Conservation (phyloP, 2,329 filamentous ascomycete genomes). For the Xylariaceae sp. region DNA sequence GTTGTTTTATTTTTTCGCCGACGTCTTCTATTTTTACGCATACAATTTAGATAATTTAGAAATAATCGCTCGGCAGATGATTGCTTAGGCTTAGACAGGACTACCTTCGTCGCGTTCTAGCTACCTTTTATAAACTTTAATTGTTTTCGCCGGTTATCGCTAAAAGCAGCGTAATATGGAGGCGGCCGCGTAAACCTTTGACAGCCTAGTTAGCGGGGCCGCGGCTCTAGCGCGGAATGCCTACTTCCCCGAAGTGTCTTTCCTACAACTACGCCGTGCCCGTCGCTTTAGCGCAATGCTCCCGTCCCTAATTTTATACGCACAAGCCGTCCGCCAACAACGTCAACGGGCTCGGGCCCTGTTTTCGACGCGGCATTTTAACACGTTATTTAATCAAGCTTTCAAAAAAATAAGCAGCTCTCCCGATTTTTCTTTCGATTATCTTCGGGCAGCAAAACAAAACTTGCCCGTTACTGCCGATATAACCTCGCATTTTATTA, state of each 20-base stretch:
- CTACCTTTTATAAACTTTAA: background rate
- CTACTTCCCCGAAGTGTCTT: background rate
- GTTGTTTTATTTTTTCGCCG: too few species aligned
- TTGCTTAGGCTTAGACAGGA: too few species aligned
- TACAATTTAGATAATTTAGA: too few species aligned
- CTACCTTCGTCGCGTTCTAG: background rate
- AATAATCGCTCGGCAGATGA: too few species aligned
- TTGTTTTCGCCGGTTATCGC: background rate
- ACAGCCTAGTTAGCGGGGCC: background rate
- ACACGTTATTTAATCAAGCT: background rate
- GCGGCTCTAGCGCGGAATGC: background rate
- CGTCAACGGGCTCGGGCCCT: background rate
- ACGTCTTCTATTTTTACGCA: too few species aligned
- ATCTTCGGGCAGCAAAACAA: background rate
- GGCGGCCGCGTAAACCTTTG: background rate
- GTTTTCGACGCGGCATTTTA: slow-evolving; percentile 1
- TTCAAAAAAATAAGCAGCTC: background rate
- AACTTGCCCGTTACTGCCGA: slow-evolving; percentile 1
- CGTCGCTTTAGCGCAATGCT: background rate
- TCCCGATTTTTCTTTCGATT: slow-evolving; percentile 1
- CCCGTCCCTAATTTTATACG: background rate
- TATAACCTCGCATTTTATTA: slow-evolving; percentile 4
- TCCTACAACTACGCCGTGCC: background rate
- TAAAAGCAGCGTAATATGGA: slow-evolving; percentile 2
- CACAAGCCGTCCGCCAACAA: background rate